Percentiles rank a stretch among this genome's conserved stretches.
These are phyloP conservation scores for Nissolia schottii DNA, from an alignment of 306 rosid species.

Conservation along the genomic window DNA sequence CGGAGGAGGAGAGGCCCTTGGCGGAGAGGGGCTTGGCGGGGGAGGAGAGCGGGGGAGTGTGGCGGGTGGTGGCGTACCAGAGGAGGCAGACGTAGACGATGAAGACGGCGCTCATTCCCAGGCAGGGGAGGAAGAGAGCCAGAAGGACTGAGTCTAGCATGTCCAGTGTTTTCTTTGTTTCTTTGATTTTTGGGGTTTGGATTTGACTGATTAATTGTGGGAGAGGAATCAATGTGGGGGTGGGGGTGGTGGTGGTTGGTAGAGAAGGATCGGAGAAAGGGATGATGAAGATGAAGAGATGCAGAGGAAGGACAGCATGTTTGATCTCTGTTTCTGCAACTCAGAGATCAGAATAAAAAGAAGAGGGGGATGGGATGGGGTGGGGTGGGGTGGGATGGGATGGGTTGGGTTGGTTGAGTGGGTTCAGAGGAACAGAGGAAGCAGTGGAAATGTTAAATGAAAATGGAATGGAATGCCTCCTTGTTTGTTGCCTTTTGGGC, in stretches of 20 bases:
- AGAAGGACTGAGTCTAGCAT: conserved; percentile 57
- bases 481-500: too few species aligned
- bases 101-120: conserved; percentile 60
- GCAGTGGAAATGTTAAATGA: too few species aligned
- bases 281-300: background rate
- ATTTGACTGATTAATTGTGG: background rate
- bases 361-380: too few species aligned
- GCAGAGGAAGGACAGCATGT: too few species aligned
- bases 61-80: conserved; percentile 58
- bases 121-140: conserved; percentile 66
- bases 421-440: too few species aligned
- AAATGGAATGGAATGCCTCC: too few species aligned
- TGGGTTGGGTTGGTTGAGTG: too few species aligned
- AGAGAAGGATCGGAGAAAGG: background rate
- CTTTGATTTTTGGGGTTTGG: background rate
- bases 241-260: conserved; percentile 26
- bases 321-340: too few species aligned
- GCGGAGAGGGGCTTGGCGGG: conserved; percentile 32
- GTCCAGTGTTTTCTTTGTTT: background rate
- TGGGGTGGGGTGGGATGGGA: too few species aligned
- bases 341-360: too few species aligned
- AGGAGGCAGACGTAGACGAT: conserved; percentile 55
- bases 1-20: conserved; percentile 49
- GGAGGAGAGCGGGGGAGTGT: background rate
- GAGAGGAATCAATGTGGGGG: conserved; percentile 21